A percentile compares a stretch with the other conserved stretches of the same genome.
phyloP scores from a whole-genome alignment of 352 stramenopile species.

The Phytopythium sindhum region DNA sequence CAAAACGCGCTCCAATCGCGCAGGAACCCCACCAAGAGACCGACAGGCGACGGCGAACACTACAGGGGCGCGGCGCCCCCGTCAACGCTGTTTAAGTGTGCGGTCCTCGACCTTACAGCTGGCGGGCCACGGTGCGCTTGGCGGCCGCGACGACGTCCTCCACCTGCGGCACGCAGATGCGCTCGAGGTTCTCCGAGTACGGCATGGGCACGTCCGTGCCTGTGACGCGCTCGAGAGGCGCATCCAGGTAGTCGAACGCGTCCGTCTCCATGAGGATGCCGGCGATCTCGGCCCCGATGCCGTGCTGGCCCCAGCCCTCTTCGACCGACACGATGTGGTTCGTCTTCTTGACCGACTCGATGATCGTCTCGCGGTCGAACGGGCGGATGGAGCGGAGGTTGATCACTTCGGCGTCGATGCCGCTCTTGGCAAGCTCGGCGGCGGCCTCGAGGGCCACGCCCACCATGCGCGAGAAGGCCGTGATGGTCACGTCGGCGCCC shows the following conservation, averaged over 20 bases:
- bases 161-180: constrained; percentile 92
- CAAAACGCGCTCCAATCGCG: constrained; percentile 2
- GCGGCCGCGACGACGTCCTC: constrained; percentile 93
- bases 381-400: constrained; percentile 93
- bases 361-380: constrained; percentile 96
- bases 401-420: constrained; percentile 96
- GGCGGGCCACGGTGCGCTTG: constrained; percentile 83
- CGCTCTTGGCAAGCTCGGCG: constrained; percentile 91
- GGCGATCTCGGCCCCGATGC: constrained; percentile 97
- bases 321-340: constrained; percentile 97
- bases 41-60: background rate
- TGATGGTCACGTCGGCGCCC: constrained; percentile 97
- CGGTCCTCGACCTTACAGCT: constrained; percentile 44
- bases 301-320: constrained; percentile 96
- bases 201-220: constrained; percentile 98
- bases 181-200: constrained; percentile 97
- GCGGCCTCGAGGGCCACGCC: constrained; percentile 96
- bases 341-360: constrained; percentile 98
- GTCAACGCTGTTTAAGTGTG: constrained; percentile 6
- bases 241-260: constrained; percentile 99
- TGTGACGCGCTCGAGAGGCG: constrained; percentile 96
- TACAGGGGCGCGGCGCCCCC: background rate
- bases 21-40: background rate
- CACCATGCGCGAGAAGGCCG: constrained; percentile 97
- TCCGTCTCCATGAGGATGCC: constrained; percentile 98